Evolutionary conservation across 1,284 basidiomycete species (phyloP), one percentile per base, ranked within the genome.

Genomic region (Leccinum ponderosum): DNA sequence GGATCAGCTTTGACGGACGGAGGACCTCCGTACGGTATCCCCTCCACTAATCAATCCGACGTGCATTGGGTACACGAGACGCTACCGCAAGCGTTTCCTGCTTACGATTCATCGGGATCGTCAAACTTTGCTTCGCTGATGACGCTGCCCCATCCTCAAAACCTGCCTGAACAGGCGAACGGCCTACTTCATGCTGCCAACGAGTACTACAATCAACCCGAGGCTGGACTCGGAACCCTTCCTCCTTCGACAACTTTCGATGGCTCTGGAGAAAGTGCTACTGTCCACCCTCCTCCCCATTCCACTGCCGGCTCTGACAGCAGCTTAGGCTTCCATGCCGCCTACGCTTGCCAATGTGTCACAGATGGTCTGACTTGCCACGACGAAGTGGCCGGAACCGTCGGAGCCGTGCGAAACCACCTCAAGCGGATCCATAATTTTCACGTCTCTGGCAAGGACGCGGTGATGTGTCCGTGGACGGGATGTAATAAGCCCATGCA

Each of bases 321-420:
- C 50, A 22, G 9, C 25, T n/a, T 27, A 11, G n/a, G 39, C 11
- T 52, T 37, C 4, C 17, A 52, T 11, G 14, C 17, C 4, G 4
- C n/a, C 17, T 12, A 63, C 47, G 3, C 3, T 3, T 69, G 68
- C 25, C 33, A 33, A 15, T 67, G 56, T 4, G 1, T n/a, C 25
- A 59, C 33, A 1, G 31, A 14, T 5, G 62, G 61, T 9, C 55
- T 35, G 0, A 47, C 29, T 2, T 69, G 68, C 56, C 20, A 58
- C 3, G 25, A 39, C 2, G 1, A 14, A 4, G 27, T 70, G 31
- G 4, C 4, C 0, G 62, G 63, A 12, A 59, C 6, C 50, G 12
- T 1, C 6, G 53, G 1, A 20, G 61, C 56, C 1, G 7, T 70
- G 7, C 69, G 69, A 17, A 11, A 52, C 6, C 70, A 70, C 53